Base-by-base conservation (phyloP, 352 stramenopile genomes). In the Globisporangium megalacanthum region DNA sequence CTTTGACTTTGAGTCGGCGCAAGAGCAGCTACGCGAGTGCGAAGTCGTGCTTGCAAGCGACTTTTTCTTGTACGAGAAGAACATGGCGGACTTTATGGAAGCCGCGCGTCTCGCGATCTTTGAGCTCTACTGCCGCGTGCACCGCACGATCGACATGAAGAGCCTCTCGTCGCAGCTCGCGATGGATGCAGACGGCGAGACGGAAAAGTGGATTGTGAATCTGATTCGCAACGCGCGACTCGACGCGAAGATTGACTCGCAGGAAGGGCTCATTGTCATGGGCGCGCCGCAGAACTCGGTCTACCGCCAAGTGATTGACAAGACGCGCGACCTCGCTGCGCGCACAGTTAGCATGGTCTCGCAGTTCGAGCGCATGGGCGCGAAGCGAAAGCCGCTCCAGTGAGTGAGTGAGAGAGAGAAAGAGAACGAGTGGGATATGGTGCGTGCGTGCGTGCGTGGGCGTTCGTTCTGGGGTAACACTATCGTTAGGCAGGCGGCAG, bases 121-220 rank as follows among this genome's bases (percentile, higher is more conserved):
- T 71, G 97, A 99, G 75, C 98, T 98, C 65, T 99, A 99, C 79
- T 99, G 96, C 77, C 87, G 96, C 54, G 98, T 99, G 66, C 97
- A 99, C 83, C 87, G 97, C 69, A 99, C 98, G 74, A 98, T 99
- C 73, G 96, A 99, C 82, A 97, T 99, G 68, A 88, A 89, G 58
- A 95, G 94, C 65, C 81, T 99, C 61, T 97, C 95, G 46, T 88
- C 94, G 31, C 98, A 98, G 81, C 81, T 99, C 58, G 94, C 90
- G 39, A 99, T 99, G 91, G 77, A 89, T 39, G 88, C 98, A 64
- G 79, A 96, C 58, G 86, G 93, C n/a, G 89, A 97, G 52, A 96
- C 97, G 11, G 97, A 99, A 75, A 95, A 97, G 66, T 99, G 96
- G 97, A 98, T 99, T 73, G 97, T 99, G 25, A 97, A 99, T 81